Percentiles rank a stretch among this genome's conserved stretches.
Evolutionary conservation across 768 basidiomycete genomes (phyloP).

Genomic region (Tephrocybe sp.): DNA sequence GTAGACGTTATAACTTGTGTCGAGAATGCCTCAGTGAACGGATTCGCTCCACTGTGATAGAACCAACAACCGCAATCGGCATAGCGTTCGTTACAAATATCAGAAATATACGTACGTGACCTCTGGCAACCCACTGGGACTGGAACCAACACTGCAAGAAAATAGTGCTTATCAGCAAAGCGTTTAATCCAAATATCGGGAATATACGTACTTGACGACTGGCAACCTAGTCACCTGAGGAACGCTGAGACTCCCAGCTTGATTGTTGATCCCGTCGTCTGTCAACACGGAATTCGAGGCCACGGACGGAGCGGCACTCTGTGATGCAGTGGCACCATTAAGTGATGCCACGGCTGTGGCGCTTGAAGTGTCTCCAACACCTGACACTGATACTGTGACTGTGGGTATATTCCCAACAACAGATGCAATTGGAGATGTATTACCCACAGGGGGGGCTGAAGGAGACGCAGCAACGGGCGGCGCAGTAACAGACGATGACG

Average conservation of each 20-base stretch:
- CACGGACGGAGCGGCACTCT: background rate
- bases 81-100: background rate
- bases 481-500: background rate
- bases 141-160: too few species aligned
- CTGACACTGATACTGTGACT: background rate
- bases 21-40: slow-evolving; percentile 10
- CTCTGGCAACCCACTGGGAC: background rate
- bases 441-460: background rate
- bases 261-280: background rate
- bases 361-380: background rate
- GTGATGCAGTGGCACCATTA: background rate
- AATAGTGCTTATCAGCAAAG: too few species aligned
- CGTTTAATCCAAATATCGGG: background rate
- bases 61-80: too few species aligned
- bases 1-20: slow-evolving; percentile 7
- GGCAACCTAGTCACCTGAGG: background rate
- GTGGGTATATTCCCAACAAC: background rate
- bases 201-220: slow-evolving; percentile 1
- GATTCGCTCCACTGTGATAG: background rate
- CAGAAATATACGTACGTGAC: background rate
- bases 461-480: background rate
- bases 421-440: background rate
- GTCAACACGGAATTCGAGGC: background rate
- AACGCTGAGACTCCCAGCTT: background rate
- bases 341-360: background rate